Evolutionary conservation across 305 asterid genomes (phyloP), one percentile per base, ranked within the genome.

Genomic region (Fraxinus floribunda): DNA sequence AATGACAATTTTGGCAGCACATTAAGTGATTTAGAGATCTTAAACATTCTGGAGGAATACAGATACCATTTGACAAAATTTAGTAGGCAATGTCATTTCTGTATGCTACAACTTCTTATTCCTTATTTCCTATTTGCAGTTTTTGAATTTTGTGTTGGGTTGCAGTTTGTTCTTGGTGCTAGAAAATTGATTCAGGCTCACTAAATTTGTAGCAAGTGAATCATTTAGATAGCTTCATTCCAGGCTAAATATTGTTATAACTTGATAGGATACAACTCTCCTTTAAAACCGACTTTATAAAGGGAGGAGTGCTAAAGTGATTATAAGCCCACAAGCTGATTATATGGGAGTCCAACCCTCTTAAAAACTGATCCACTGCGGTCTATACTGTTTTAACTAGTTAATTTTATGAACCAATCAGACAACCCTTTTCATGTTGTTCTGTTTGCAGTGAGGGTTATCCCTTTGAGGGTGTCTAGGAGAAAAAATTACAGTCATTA

Each of bases 1-100:
- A 83, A 35, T 16, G 77, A 72, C 46, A 72, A 35, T 74, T 52
- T 71, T 73, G 52, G 29, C 72, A 57, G 49, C n/a, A 74, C n/a
- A n/a, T 55, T 7, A 32, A 52, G 80, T 55, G 73, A 77, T 55
- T 46, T 55, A 16, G 80, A 77, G 62, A 35, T 3, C 5, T 78
- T 35, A 10, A 35, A 46, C 81, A 52, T 49, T 35, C 30, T 8
- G 49, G 49, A 55, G 32, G 30, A 72, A n/a, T 72, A 55, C 41
- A 11, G 70, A 74, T 80, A 66, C 34, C 55, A 64, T 68, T 20
- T 62, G 80, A 76, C 49, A 3, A 79, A 16, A 9, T 66, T 41
- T 55, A 68, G n/a, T 34, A 29, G 76, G 30, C 46, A 60, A 29
- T 36, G 26, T 68, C 9, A 4, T 52, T 49, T 29, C 32, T 68